Evolutionary conservation across 768 basidiomycete genomes (phyloP).

Genomic region (Galerina marginata): DNA sequence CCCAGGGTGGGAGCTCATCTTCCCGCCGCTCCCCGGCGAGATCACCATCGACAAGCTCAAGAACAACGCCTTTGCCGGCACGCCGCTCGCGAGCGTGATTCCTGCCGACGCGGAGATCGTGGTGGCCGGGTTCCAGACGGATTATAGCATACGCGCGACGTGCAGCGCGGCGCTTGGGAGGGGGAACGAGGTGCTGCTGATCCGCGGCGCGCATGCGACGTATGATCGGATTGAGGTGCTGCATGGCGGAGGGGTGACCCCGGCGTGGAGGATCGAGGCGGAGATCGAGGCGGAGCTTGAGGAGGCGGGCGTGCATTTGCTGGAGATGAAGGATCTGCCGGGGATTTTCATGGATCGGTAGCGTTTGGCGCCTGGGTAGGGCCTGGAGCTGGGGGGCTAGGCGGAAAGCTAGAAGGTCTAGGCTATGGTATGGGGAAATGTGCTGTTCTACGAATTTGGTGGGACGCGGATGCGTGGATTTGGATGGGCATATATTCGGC

Average conservation of each 20-base stretch:
- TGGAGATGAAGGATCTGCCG: conserved; percentile 70
- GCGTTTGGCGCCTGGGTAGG: neutral
- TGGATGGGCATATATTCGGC: no score
- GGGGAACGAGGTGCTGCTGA: conserved; percentile 70
- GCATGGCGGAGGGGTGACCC: conserved; percentile 59
- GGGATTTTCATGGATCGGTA: conserved; percentile 64
- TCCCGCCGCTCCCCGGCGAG: conserved; percentile 56
- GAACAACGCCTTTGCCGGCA: conserved; percentile 74
- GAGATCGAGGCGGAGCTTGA: conserved; percentile 73
- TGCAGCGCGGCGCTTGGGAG: conserved; percentile 64
- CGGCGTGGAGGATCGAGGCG: conserved; percentile 54
- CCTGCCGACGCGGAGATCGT: conserved; percentile 63
- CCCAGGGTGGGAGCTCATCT: conserved; percentile 66
- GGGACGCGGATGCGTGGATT: no score
- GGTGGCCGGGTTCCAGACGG: conserved; percentile 70
- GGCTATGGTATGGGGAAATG: no score
- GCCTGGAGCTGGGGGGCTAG: no score
- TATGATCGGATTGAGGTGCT: conserved; percentile 68
- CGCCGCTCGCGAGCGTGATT: conserved; percentile 54
- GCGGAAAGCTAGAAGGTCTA: no score
- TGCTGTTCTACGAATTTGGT: no score
- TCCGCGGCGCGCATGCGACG: conserved; percentile 70
- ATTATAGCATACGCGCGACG: conserved; percentile 65
- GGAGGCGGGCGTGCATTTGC: conserved; percentile 66
- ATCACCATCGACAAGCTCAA: conserved; percentile 67